Evolutionary conservation across 106 monocot genomes (phyloP).

Genomic region (Xerophyta viscosa): DNA sequence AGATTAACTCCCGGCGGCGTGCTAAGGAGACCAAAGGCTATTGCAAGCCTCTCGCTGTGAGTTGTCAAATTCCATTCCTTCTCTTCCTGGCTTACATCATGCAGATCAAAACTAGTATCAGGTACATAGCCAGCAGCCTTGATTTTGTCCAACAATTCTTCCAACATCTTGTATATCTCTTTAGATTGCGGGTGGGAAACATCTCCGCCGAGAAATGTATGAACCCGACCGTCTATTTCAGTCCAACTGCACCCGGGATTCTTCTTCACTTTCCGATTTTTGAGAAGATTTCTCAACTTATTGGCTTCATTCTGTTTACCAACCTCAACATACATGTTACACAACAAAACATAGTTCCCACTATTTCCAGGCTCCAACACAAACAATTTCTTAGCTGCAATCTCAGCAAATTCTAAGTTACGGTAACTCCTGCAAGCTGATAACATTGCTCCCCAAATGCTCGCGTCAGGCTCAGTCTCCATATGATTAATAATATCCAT

Average conservation of each 20-base stretch:
- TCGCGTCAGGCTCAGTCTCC: constrained; percentile 32
- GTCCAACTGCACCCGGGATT: constrained; percentile 56
- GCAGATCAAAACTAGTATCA: constrained; percentile 16
- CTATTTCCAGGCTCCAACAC: constrained; percentile 38
- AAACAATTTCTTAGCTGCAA: constrained; percentile 42
- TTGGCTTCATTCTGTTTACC: constrained; percentile 45
- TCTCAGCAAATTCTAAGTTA: constrained; percentile 36
- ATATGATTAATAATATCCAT: constrained; percentile 28
- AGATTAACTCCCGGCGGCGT: constrained; percentile 4
- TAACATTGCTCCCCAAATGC: constrained; percentile 56
- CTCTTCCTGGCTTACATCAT: constrained; percentile 19
- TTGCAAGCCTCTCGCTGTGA: constrained; percentile 14
- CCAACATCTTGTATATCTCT: constrained; percentile 38
- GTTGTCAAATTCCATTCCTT: constrained; percentile 9
- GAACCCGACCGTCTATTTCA: constrained; percentile 37
- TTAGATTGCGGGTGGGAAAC: constrained; percentile 30
- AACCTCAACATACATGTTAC: constrained; percentile 55
- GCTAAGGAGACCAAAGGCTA: constrained; percentile 20
- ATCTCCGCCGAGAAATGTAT: constrained; percentile 40
- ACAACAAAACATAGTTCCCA: constrained; percentile 55
- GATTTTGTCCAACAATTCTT: constrained; percentile 31
- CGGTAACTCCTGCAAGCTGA: constrained; percentile 27
- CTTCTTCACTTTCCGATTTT: constrained; percentile 28
- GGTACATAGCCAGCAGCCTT: constrained; percentile 21
- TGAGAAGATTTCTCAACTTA: constrained; percentile 23